Evolutionary conservation across 2,329 filamentous ascomycete genomes (phyloP).

Genomic region (Aspergillus bombycis): DNA sequence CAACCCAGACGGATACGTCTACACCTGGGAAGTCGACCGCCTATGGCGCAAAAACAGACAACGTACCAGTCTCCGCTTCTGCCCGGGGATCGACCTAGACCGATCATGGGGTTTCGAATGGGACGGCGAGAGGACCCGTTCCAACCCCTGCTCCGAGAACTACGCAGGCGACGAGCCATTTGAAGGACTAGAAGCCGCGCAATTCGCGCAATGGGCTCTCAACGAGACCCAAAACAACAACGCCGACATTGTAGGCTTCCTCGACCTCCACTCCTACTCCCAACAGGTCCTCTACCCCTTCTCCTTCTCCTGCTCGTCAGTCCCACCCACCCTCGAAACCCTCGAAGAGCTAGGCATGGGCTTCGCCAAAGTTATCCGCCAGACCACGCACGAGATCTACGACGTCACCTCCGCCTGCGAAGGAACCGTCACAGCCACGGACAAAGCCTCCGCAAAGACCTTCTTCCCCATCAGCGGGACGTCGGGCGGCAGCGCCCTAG

Average conservation of each 20-base stretch:
- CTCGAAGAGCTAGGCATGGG: conserved; percentile 87
- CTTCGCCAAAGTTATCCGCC: conserved; percentile 83
- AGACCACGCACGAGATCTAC: conserved; percentile 76
- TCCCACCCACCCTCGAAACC: conserved; percentile 86
- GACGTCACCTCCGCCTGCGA: conserved; percentile 84
- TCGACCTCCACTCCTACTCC: conserved; percentile 93
- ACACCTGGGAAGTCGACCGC: conserved; percentile 88
- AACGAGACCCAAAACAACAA: conserved; percentile 74
- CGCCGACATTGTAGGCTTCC: conserved; percentile 76
- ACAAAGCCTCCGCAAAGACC: conserved; percentile 26
- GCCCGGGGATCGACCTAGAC: conserved; percentile 85
- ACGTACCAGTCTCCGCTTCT: conserved; percentile 78
- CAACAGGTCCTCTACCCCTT: conserved; percentile 95
- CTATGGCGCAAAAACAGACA: conserved; percentile 94
- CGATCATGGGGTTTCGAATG: conserved; percentile 84
- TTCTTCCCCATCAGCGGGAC: conserved; percentile 65
- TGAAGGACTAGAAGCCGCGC: conserved; percentile 75
- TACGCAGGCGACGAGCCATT: conserved; percentile 85
- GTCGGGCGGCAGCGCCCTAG: conserved; percentile 82
- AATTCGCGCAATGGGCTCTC: conserved; percentile 78
- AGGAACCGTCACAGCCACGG: conserved; percentile 61
- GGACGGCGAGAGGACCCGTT: conserved; percentile 67
- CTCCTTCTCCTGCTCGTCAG: conserved; percentile 75
- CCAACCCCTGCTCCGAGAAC: conserved; percentile 87
- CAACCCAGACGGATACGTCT: conserved; percentile 93